These are phyloP conservation scores for Orychophragmus violaceus DNA, from an alignment of 345 rosid genomes.

Conservation along the genomic window DNA sequence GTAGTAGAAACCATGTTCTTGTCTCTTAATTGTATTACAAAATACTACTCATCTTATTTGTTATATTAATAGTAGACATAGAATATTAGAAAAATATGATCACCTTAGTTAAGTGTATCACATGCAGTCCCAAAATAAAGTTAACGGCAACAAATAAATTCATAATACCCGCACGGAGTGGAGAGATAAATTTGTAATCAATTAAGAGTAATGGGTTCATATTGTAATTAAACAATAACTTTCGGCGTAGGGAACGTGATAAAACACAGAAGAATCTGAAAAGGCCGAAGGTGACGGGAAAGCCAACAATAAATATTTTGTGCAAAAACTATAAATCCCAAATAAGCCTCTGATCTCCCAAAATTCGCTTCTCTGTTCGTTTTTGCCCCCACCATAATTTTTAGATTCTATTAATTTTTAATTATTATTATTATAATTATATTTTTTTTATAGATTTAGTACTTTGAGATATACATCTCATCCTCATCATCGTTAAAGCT, in stretches of 20 bases:
- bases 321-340: constrained; percentile 21
- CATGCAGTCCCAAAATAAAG: background rate
- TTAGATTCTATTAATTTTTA: constrained; percentile 18
- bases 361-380: constrained; percentile 20
- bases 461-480: constrained; percentile 15
- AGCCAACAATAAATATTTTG: constrained; percentile 26
- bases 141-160: background rate
- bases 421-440: background rate
- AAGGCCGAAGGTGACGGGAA: constrained; percentile 34
- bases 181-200: background rate
- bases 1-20: background rate
- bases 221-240: background rate
- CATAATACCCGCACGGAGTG: background rate
- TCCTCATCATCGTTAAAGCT: constrained; percentile 20
- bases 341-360: constrained; percentile 12
- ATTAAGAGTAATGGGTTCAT: background rate
- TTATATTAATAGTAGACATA: background rate
- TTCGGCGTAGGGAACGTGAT: constrained; percentile 5
- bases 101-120: background rate
- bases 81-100: background rate
- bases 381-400: constrained; percentile 5
- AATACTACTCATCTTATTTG: background rate
- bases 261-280: constrained; percentile 24
- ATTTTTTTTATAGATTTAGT: background rate
- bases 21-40: background rate